Evolutionary conservation across 2,329 filamentous ascomycete genomes (phyloP).

Genomic region (Colletotrichum orbiculare): DNA sequence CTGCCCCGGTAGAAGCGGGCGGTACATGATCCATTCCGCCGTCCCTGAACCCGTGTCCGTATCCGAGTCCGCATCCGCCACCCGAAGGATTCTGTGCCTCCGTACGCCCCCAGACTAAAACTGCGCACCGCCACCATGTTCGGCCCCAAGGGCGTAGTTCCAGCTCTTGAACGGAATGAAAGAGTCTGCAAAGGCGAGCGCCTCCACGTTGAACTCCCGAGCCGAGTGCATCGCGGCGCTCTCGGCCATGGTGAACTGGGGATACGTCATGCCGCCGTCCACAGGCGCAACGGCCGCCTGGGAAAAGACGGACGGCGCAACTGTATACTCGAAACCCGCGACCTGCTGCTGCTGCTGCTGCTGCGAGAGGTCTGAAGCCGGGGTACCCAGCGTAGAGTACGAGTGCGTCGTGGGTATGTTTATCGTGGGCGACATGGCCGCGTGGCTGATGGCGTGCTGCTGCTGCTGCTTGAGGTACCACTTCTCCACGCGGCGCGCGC

Average conservation of each 20-base stretch:
- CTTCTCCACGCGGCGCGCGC: slow-evolving; percentile 29
- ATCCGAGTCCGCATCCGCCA: slow-evolving; percentile 37
- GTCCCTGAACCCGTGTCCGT: slow-evolving; percentile 22
- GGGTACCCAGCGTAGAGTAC: slow-evolving; percentile 3
- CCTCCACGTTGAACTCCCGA: slow-evolving; percentile 1
- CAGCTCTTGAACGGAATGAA: slow-evolving; percentile 31
- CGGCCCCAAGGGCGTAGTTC: neutral
- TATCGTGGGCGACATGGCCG: slow-evolving; percentile 1
- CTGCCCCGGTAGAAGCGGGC: too few relatives aligned
- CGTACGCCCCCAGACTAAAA: neutral
- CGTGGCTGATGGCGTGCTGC: neutral
- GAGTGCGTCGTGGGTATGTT: neutral
- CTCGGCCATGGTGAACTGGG: neutral
- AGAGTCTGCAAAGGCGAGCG: slow-evolving; percentile 14
- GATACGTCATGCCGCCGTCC: neutral
- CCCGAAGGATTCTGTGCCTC: neutral
- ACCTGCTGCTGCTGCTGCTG: neutral
- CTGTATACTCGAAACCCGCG: slow-evolving; percentile 2
- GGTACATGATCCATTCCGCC: too few relatives aligned
- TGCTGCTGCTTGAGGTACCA: slow-evolving; percentile 30
- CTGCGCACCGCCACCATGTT: slow-evolving; percentile 1
- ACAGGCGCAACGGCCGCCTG: neutral
- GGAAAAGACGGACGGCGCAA: slow-evolving; percentile 8
- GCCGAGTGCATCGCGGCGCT: neutral
- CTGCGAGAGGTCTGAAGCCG: slow-evolving; percentile 6